Conservation (phyloP, 73 alveolate genomes). For the Durusdinium trenchii region DNA sequence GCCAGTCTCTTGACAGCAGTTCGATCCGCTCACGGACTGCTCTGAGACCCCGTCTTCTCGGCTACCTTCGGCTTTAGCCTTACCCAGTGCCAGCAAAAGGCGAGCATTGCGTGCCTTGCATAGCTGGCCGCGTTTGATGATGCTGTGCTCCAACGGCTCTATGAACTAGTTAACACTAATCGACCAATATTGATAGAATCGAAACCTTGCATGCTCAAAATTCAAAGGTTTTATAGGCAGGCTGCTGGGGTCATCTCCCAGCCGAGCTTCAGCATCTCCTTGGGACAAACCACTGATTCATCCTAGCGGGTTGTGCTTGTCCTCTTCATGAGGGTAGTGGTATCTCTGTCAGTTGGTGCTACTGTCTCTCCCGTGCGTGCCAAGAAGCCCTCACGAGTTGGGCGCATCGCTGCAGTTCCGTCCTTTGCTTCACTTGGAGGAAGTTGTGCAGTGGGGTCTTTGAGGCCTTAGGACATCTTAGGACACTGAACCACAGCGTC, state of each 20-base stretch:
- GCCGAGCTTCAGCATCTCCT: constrained; percentile 87
- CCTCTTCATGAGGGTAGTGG: background rate
- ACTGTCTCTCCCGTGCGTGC: background rate
- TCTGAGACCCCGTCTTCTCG: constrained; percentile 10
- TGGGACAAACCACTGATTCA: background rate
- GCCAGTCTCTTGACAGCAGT: background rate
- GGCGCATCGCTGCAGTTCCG: constrained; percentile 57
- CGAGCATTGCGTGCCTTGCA: constrained; percentile 77
- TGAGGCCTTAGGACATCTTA: constrained; percentile 23
- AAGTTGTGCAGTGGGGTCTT: constrained; percentile 55
- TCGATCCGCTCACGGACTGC: background rate
- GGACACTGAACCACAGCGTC: background rate
- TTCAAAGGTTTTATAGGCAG: background rate
- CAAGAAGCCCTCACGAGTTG: constrained; percentile 7
- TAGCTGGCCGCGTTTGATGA: background rate
- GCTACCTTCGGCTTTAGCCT: constrained; percentile 59
- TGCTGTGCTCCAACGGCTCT: background rate
- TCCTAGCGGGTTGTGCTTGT: background rate
- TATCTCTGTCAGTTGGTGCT: background rate
- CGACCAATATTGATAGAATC: no score
- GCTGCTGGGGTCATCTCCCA: constrained; percentile 90
- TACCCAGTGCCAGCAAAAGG: constrained; percentile 55
- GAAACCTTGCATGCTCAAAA: background rate
- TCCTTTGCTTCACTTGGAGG: constrained; percentile 52
- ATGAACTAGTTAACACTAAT: no score